Conservation (phyloP, 306 rosid species). For the Calophaca sinica region DNA sequence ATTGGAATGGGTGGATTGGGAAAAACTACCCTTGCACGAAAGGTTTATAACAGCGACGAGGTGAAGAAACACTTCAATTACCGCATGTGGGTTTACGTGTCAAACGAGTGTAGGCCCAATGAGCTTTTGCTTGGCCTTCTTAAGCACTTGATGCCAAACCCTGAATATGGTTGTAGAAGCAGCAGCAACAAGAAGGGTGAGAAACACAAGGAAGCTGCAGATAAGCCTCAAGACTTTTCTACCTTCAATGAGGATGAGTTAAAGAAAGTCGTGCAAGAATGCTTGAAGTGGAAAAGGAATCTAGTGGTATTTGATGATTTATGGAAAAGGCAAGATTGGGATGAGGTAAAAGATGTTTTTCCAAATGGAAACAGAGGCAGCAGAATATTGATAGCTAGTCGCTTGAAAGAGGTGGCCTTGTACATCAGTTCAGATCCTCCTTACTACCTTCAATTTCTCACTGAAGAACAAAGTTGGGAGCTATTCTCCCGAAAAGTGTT, state of each 20-base stretch:
- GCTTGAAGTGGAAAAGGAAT: neutral
- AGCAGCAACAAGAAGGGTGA: neutral
- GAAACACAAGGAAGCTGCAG: neutral
- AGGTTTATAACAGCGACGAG: neutral
- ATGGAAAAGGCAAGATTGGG: slow-evolving; percentile 28
- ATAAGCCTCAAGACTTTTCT: neutral
- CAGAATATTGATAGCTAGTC: slow-evolving; percentile 43
- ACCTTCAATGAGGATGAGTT: slow-evolving; percentile 4
- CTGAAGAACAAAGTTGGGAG: slow-evolving; percentile 43
- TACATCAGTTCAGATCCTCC: slow-evolving; percentile 15
- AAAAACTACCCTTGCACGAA: neutral
- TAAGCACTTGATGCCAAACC: neutral
- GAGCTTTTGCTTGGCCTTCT: neutral
- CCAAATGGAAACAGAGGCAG: slow-evolving; percentile 19
- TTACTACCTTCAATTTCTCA: slow-evolving; percentile 3
- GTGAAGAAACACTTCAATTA: slow-evolving; percentile 5
- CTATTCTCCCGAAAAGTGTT: slow-evolving; percentile 41
- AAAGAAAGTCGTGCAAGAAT: neutral
- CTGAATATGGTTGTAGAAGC: neutral
- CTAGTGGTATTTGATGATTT: slow-evolving; percentile 1
- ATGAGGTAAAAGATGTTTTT: slow-evolving; percentile 23
- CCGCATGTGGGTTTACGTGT: neutral
- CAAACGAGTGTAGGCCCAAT: slow-evolving; percentile 1
- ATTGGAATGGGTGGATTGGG: slow-evolving; percentile 38
- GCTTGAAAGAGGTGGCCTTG: slow-evolving; percentile 23